Evolutionary conservation across 352 stramenopile species (phyloP), one percentile per base, ranked within the genome.

Genomic region (Phytopythium litorale): DNA sequence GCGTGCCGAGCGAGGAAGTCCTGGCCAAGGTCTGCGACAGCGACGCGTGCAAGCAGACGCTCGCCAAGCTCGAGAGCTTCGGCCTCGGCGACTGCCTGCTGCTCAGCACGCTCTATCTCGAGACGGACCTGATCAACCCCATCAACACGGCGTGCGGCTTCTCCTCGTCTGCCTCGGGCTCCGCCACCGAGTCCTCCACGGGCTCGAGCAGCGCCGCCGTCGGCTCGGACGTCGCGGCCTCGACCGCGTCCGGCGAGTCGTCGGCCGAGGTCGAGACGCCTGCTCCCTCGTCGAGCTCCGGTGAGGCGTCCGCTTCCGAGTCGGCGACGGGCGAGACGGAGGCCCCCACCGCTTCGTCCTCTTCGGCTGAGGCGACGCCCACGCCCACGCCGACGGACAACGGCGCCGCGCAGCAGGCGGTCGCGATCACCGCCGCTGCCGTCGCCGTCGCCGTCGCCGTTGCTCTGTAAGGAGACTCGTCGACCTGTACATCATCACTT

Each of bases 41-140:
- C 53, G 19, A 52, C 1, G 62, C 65, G 42, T 79, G 71, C 54
- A 49, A 64, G 59, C 56, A 16, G 19, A 38, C 72, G 23, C 42
- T 78, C 23, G 19, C 56, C 4, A 40, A 28, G 1, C 33, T 78
- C 56, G 57, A 64, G 56, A 60, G 32, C 1, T 61, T 74, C 7
- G 59, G 58, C 4, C 62, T 78, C 4, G 71, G 71, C 23, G 67
- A 78, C 62, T 75, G 71, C 67, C 58, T 57, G 45, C 42, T 73
- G 38, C 42, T 71, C 8, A 60, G 60, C 23, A 45, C 63, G 15
- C 43, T 71, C 18, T 15, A 62, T 11, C 46, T 76, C 28, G 54
- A 71, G 52, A 65, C 55, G 13, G 58, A 73, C 38, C 45, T 76
- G 30, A 53, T 75, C 48, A 50, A 32, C 32, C 67, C 67, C 1